Base-by-base conservation (phyloP, 148 eudicot species). In the Oxyria digyna region DNA sequence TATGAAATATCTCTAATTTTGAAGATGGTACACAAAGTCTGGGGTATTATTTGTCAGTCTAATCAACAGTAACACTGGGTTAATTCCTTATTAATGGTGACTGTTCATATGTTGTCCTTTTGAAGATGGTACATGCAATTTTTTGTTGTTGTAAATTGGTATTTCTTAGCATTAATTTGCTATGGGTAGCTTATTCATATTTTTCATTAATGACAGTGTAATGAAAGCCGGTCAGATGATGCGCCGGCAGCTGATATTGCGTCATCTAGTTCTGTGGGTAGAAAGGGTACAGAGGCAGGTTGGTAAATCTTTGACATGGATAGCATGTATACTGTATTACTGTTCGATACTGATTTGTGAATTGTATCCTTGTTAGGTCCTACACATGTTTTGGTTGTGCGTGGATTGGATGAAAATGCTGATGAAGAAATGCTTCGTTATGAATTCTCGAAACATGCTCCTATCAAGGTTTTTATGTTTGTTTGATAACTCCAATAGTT, bases 391-490 rank as follows among this genome's bases (percentile, higher is more conserved):
- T 81, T 94, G 78, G 98, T 94, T 46, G 96, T 94, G 32, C 95
- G 98, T 72, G 98, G 98, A 71, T 79, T 94, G 96, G 98, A 94
- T 81, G 97, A 94, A 74, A 90, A 90, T 90, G 91, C 98, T 69
- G 98, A 94, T 78, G 98, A 94, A 82, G 98, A 94, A 75, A 86
- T 90, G 98, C 90, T 94, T 73, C 98, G 98, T 29, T 94, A 94
- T 75, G 98, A 94, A 77, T 94, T 94, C 72, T 86, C 98, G 27
- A 94, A 94, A 71, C 98, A 94, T 78, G 88, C 98, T 74, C 92
- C 98, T 38, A 85, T 90, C 73, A 94, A 94, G 97, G 98, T 90
- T 70, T 66, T 9, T 32, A 55, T 68, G 5, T 66, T 63, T 15
- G 70, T 31, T 45, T 4, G 3, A 55, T 6, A 20, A 29, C 3